phyloP scores from a whole-genome alignment of 2,329 filamentous ascomycete genomes.

The Leptographium wingfieldii region DNA sequence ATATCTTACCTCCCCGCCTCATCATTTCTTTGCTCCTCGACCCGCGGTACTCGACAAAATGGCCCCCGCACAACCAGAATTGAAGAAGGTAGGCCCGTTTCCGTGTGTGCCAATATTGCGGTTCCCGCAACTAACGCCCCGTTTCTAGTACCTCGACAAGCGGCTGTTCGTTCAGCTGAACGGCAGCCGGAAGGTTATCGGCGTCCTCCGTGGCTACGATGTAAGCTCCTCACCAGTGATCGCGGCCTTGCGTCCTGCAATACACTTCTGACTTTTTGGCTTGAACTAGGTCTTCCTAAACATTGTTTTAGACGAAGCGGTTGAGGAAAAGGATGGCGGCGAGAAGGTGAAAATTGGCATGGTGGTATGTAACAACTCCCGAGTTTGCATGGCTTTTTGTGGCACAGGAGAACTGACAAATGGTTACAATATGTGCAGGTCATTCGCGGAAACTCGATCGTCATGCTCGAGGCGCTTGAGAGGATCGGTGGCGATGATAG shows the following conservation, averaged over 20 bases:
- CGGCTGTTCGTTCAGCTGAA: constrained; percentile 95
- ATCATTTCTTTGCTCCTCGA: not conserved
- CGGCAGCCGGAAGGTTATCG: constrained; percentile 93
- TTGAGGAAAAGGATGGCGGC: constrained; percentile 85
- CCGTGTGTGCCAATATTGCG: not conserved
- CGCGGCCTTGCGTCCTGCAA: not conserved
- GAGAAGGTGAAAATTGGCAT: constrained; percentile 87
- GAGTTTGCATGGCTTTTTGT: not conserved
- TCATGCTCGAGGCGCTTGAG: constrained; percentile 83
- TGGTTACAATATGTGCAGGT: constrained; percentile 38
- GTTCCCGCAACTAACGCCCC: not conserved
- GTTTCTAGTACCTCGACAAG: constrained; percentile 88
- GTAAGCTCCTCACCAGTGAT: constrained; percentile 37
- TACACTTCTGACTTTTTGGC: not conserved
- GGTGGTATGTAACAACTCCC: constrained; percentile 48
- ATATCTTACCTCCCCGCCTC: not conserved
- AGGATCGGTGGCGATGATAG: constrained; percentile 50
- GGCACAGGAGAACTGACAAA: not conserved
- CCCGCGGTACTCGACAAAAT: constrained; percentile 42
- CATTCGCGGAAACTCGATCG: constrained; percentile 94
- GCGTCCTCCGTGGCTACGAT: constrained; percentile 89
- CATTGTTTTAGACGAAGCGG: constrained; percentile 91
- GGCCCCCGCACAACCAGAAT: constrained; percentile 97
- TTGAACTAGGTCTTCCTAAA: constrained; percentile 78
- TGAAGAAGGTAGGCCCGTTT: constrained; percentile 67